Conservation (phyloP, 352 stramenopile species). For the Phytophthora pluvialis region DNA sequence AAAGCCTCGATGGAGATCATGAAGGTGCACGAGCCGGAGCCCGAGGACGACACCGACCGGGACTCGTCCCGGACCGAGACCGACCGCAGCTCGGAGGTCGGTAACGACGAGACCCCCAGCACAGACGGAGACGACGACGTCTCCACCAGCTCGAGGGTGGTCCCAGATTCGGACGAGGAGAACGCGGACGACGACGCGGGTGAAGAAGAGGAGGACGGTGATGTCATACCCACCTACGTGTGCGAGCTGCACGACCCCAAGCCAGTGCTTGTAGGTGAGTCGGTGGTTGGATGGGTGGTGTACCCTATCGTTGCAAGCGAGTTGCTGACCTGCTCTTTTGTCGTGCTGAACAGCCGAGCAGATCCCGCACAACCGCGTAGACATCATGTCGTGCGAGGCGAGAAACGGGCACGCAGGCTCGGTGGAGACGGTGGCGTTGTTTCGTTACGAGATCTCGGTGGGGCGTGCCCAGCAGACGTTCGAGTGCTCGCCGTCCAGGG, state of each 20-base stretch:
- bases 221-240: constrained; percentile 67
- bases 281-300: neutral
- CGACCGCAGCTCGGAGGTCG: constrained; percentile 46
- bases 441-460: constrained; percentile 76
- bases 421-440: constrained; percentile 25
- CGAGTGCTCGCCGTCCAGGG: constrained; percentile 64
- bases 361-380: constrained; percentile 62
- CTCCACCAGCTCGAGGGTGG: constrained; percentile 38
- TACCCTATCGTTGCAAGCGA: neutral
- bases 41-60: constrained; percentile 28
- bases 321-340: constrained; percentile 18
- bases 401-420: constrained; percentile 12
- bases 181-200: constrained; percentile 38
- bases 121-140: constrained; percentile 36
- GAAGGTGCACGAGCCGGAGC: constrained; percentile 37
- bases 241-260: constrained; percentile 83
- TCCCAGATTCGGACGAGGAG: constrained; percentile 28
- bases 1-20: constrained; percentile 38
- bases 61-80: constrained; percentile 46
- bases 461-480: constrained; percentile 63
- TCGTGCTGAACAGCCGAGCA: constrained; percentile 56
- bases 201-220: constrained; percentile 32
- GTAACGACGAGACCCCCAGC: constrained; percentile 40
- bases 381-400: constrained; percentile 52
- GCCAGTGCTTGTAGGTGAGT: constrained; percentile 66